phyloP scores from a whole-genome alignment of 139 green algal genomes.

The Coccomyxa sp. region DNA sequence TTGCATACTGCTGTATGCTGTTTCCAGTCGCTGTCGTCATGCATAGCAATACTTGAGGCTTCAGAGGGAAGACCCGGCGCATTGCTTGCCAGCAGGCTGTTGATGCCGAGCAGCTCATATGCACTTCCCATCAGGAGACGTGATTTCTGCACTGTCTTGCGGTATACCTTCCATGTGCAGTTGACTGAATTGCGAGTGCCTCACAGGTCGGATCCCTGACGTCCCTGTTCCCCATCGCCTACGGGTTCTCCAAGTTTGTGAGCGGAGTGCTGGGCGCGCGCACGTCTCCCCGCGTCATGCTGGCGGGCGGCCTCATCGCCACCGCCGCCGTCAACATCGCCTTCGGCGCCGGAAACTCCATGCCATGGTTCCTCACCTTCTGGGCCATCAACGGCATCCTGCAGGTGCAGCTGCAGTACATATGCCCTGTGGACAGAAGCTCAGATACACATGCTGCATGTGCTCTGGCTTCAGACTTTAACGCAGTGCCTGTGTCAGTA shows the following conservation, averaged over 20 bases:
- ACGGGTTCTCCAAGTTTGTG: slow-evolving; percentile 75
- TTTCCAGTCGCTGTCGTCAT: too few species aligned
- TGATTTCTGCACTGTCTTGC: too few species aligned
- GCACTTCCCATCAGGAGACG: too few species aligned
- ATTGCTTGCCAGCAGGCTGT: too few species aligned
- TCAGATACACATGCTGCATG: too few species aligned
- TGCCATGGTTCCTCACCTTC: slow-evolving; percentile 77
- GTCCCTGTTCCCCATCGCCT: slow-evolving; percentile 85
- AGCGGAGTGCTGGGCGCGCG: slow-evolving; percentile 73
- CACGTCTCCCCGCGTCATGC: slow-evolving; percentile 68
- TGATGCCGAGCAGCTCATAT: too few species aligned
- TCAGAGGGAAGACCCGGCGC: background rate
- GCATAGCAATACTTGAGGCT: too few species aligned
- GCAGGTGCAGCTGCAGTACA: slow-evolving; percentile 52
- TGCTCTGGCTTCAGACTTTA: too few species aligned
- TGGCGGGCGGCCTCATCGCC: slow-evolving; percentile 75
- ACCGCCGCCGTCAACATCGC: slow-evolving; percentile 78
- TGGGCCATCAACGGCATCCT: slow-evolving; percentile 81
- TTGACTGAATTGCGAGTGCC: background rate
- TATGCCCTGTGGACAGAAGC: too few species aligned
- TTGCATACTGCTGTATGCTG: too few species aligned
- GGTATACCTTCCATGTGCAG: too few species aligned
- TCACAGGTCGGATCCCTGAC: slow-evolving; percentile 71
- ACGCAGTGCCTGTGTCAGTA: too few species aligned
- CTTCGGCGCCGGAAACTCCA: slow-evolving; percentile 70